Conservation (phyloP, 192 early-diverging fungal genomes). For the Umbelopsis sp. region DNA sequence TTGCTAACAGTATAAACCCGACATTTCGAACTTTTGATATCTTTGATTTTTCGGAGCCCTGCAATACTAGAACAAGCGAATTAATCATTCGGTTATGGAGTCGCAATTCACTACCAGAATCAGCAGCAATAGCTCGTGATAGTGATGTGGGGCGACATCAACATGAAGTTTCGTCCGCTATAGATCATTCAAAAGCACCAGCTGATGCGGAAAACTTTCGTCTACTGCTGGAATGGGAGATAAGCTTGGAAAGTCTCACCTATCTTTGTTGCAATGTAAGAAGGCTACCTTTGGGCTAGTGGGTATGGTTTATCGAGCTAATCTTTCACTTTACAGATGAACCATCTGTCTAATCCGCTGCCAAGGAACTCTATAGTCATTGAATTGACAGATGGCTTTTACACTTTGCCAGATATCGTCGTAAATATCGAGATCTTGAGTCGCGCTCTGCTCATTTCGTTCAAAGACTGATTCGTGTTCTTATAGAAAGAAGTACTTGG, state of each 20-base stretch:
- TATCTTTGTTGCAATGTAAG: slow-evolving; percentile 50
- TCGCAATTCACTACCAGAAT: slow-evolving; percentile 32
- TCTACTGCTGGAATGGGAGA: slow-evolving; percentile 50
- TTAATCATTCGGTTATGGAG: slow-evolving; percentile 32
- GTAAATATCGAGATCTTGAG: slow-evolving; percentile 26
- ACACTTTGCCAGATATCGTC: slow-evolving; percentile 51
- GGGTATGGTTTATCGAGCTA: no score
- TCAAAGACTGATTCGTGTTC: background rate
- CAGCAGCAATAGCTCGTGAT: slow-evolving; percentile 19
- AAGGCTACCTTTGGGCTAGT: no score
- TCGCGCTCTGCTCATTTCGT: background rate
- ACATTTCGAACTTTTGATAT: slow-evolving; percentile 32
- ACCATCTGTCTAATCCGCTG: slow-evolving; percentile 11
- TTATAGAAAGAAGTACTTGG: background rate
- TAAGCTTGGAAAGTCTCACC: slow-evolving; percentile 45
- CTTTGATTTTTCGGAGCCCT: slow-evolving; percentile 16
- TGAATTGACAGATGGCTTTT: slow-evolving; percentile 50
- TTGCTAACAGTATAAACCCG: slow-evolving; percentile 41
- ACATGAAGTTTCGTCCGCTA: background rate
- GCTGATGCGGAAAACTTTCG: slow-evolving; percentile 18
- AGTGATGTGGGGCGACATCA: background rate
- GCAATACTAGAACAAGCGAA: slow-evolving; percentile 25
- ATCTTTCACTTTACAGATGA: background rate
- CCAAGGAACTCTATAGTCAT: slow-evolving; percentile 53
- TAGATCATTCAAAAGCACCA: background rate